Percentiles rank a stretch among this genome's conserved stretches.
Evolutionary conservation across 179 eudicot species (phyloP).

Genomic region (Nepenthes alata): DNA sequence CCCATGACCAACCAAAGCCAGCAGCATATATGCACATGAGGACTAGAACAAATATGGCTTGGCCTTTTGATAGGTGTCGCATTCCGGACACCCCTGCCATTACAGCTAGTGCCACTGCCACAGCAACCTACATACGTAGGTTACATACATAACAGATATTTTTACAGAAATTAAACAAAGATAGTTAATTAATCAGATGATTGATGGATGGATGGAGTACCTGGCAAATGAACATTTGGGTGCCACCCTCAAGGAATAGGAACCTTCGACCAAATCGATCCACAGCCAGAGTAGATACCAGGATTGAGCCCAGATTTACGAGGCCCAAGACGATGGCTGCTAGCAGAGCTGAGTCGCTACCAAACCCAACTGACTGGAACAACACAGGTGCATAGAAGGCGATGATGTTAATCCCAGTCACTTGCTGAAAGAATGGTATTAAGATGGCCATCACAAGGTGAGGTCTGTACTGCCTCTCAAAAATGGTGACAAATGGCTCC

Average conservation of each 20-base stretch:
- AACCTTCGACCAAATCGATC: conserved; percentile 47
- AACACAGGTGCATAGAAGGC: conserved; percentile 47
- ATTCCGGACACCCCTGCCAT: conserved; percentile 3
- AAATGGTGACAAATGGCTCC: conserved; percentile 26
- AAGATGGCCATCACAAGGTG: conserved; percentile 30
- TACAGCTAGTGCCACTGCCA: conserved; percentile 3
- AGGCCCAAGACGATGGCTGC: conserved; percentile 33
- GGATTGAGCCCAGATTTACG: conserved; percentile 30
- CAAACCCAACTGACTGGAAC: conserved; percentile 41
- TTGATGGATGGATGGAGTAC: conserved; percentile 7
- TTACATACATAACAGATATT: not conserved
- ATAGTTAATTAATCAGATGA: not conserved
- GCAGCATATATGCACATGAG: conserved; percentile 28
- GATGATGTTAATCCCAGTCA: conserved; percentile 42
- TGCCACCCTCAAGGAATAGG: conserved; percentile 41
- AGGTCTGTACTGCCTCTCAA: conserved; percentile 32
- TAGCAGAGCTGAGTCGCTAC: conserved; percentile 29
- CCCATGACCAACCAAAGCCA: conserved; percentile 43
- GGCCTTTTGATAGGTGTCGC: conserved; percentile 9
- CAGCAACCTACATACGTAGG: conserved; percentile 2
- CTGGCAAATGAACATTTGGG: conserved; percentile 43
- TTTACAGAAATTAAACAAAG: not conserved
- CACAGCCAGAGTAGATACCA: conserved; percentile 23
- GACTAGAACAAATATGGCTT: conserved; percentile 14
- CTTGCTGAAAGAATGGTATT: conserved; percentile 41